Evolutionary conservation across 345 rosid species (phyloP), one percentile per base, ranked within the genome.

Genomic region (Carallia brachiata): DNA sequence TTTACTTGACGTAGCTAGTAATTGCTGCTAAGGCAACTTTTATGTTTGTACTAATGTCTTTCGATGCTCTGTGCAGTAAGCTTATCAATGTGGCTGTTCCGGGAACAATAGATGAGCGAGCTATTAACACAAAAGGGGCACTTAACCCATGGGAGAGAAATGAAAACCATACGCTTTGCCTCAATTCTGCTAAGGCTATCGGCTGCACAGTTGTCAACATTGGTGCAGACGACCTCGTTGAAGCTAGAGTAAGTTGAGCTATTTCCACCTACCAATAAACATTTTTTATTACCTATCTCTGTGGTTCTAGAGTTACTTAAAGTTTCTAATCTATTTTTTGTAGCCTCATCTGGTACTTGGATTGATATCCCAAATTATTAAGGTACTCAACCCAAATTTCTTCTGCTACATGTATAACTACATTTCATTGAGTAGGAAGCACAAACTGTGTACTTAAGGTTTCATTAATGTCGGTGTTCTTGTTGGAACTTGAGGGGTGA

Each of bases 141-240:
- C 89, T 92, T 39, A 92, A 95, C 66, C 98, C 98, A 4, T 95
- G 99, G 99, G 99, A 95, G 79, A 89, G 97, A 80, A 95, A 95
- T 80, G 99, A 95, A 78, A 95, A 95, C 67, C 98, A 92, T 75
- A 95, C 98, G 39, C 97, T 95, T 50, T 88, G 94, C 74, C 99
- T 95, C 61, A 95, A 95, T 80, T 95, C 99, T 71, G 97, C 98
- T 39, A 95, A 92, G 82, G 99, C 99, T 66, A 95, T 95, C 75
- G 99, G 99, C 48, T 95, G 99, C 79, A 95, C 97, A 0, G 99
- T 95, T 70, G 99, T 92, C 59, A 95, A 95, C 77, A 95, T 95
- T 56, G 99, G 99, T 54, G 84, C 96, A 15, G 92, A 95, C 61
- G 99, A 95, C 81, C 84, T 95, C 68, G 87, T 83, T 65, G 97